Percentiles rank a stretch among this genome's conserved stretches.
Conservation (phyloP, 2,329 filamentous ascomycete species). For the Penicillium capsulatum region DNA sequence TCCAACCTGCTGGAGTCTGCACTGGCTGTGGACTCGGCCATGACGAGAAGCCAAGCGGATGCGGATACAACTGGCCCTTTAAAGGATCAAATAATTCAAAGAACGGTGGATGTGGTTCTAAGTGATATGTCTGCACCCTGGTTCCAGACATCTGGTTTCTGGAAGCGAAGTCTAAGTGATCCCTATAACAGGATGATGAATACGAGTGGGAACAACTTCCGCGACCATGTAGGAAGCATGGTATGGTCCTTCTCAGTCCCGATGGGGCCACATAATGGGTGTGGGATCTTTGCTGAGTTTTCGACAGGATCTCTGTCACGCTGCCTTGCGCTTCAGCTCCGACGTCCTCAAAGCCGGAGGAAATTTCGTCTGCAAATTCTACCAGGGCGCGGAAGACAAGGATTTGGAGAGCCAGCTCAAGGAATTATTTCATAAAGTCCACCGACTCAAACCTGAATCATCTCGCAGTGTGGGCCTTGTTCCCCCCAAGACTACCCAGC, state of each 20-base stretch:
- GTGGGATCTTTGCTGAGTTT: constrained; percentile 6
- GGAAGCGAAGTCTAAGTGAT: constrained; percentile 88
- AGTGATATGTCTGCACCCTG: constrained; percentile 99
- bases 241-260: constrained; percentile 50
- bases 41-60: not conserved
- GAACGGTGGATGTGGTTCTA: constrained; percentile 82
- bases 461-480: constrained; percentile 65
- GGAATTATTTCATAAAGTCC: constrained; percentile 72
- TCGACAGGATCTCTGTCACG: constrained; percentile 76
- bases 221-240: constrained; percentile 92
- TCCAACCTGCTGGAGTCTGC: constrained; percentile 12
- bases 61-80: not conserved
- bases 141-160: constrained; percentile 72
- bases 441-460: constrained; percentile 84
- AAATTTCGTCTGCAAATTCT: constrained; percentile 96
- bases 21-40: not conserved
- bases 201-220: constrained; percentile 80
- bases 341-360: constrained; percentile 79
- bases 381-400: constrained; percentile 85
- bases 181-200: constrained; percentile 99
- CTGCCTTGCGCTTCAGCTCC: constrained; percentile 78
- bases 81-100: constrained; percentile 33
- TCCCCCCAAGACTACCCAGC: not conserved
- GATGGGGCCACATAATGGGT: not conserved
- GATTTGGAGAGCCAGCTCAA: constrained; percentile 69